A percentile compares a stretch with the other conserved stretches of the same genome.
These are phyloP conservation scores for Vaccinium macrocarpon DNA, from an alignment of 148 eudicot species.

Conservation along the genomic window DNA sequence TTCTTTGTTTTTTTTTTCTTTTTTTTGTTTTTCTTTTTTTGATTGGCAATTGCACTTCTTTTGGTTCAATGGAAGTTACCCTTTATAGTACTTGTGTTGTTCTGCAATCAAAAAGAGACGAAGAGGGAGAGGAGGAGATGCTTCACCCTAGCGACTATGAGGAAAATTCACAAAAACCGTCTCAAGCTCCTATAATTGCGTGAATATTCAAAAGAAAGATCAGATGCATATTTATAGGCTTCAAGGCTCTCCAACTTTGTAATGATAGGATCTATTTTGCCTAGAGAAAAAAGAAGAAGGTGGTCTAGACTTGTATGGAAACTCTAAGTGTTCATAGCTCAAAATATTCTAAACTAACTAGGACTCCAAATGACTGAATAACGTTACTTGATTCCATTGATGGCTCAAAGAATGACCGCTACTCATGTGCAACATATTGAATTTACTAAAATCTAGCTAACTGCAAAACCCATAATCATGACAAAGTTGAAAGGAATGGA, in stretches of 20 bases:
- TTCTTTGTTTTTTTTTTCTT: neutral
- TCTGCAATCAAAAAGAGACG: neutral
- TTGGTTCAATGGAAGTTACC: neutral
- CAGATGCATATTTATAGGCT: neutral
- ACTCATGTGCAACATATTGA: neutral
- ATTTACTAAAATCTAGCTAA: neutral
- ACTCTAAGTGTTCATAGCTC: neutral
- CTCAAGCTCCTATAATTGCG: too few species aligned
- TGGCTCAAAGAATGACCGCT: neutral
- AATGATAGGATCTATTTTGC: neutral
- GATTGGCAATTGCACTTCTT: neutral
- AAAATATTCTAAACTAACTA: neutral
- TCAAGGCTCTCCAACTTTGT: neutral
- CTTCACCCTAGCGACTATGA: neutral
- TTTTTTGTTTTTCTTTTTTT: too few species aligned
- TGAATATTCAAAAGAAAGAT: neutral
- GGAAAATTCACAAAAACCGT: neutral
- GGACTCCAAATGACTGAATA: neutral
- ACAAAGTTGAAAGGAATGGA: neutral
- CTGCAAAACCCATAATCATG: neutral
- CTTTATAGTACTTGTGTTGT: neutral
- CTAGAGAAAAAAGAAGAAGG: neutral
- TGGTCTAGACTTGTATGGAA: neutral
- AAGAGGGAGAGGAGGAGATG: neutral
- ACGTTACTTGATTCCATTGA: neutral